phyloP scores from a whole-genome alignment of 345 rosid species.

The Citropsis articulata region DNA sequence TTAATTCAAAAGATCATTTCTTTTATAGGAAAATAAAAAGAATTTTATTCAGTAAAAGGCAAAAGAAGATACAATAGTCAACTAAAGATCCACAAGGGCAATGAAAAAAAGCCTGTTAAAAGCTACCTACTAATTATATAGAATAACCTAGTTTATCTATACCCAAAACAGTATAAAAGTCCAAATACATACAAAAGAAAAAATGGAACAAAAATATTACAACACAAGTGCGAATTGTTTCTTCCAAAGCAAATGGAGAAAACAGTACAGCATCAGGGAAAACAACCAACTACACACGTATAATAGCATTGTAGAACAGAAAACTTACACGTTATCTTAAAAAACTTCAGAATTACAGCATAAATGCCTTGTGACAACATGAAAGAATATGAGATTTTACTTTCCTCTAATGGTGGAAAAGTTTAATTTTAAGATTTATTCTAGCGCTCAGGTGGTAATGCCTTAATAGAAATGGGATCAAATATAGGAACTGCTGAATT shows the following conservation, averaged over 20 bases:
- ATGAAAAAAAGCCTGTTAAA: background rate
- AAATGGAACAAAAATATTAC: background rate
- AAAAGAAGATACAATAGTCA: background rate
- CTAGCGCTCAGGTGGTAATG: background rate
- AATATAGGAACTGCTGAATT: background rate
- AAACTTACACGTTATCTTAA: background rate
- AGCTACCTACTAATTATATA: background rate
- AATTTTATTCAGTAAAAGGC: background rate
- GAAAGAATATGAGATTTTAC: background rate
- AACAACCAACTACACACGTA: background rate
- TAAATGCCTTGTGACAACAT: background rate
- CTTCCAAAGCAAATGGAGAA: background rate
- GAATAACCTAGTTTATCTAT: background rate
- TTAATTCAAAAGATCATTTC: background rate
- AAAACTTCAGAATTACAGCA: background rate
- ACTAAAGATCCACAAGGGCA: background rate
- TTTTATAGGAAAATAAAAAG: background rate
- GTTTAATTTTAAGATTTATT: background rate
- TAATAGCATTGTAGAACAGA: background rate
- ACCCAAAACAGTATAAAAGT: background rate
- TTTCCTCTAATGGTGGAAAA: background rate
- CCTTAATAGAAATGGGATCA: background rate
- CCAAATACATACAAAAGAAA: background rate
- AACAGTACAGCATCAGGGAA: background rate
- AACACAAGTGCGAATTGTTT: background rate